Evolutionary conservation across 345 rosid genomes (phyloP).

Genomic region (Arabidopsis arenosa): DNA sequence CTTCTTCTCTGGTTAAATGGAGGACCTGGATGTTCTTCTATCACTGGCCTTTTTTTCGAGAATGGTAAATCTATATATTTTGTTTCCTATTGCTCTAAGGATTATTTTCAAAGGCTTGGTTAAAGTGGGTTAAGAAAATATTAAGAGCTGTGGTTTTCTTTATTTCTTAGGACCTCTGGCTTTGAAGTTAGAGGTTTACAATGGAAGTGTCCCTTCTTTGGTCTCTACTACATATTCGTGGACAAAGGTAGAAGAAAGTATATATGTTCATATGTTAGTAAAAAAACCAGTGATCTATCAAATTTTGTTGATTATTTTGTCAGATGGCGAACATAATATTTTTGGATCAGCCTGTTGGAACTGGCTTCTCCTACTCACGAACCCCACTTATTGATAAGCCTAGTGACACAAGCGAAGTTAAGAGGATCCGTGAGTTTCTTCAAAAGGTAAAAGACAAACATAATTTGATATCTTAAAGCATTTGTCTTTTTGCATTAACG

Average conservation of each 20-base stretch:
- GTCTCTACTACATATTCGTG: conserved; percentile 63
- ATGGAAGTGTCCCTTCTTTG: conserved; percentile 64
- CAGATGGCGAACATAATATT: conserved; percentile 64
- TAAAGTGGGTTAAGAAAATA: background rate
- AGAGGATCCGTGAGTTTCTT: conserved; percentile 53
- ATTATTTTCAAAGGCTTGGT: conserved; percentile 6
- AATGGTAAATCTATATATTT: conserved; percentile 29
- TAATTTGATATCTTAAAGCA: too few relatives aligned
- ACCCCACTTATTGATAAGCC: conserved; percentile 37
- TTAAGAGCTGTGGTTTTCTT: background rate
- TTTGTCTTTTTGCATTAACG: too few relatives aligned
- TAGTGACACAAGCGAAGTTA: conserved; percentile 52
- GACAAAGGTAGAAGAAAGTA: conserved; percentile 59
- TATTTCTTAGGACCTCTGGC: conserved; percentile 58
- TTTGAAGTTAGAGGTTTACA: conserved; percentile 51
- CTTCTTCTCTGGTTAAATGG: conserved; percentile 46
- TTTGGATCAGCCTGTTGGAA: conserved; percentile 67
- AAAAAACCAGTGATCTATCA: background rate
- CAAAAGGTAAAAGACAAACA: conserved; percentile 48
- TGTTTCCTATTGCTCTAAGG: background rate
- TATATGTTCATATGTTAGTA: conserved; percentile 38
- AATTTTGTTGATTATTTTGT: conserved; percentile 45
- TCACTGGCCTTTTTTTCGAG: conserved; percentile 21
- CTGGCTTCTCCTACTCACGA: conserved; percentile 72
- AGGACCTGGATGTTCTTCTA: conserved; percentile 49